Percentiles rank a stretch among this genome's conserved stretches.
These are phyloP conservation scores for Massarina eburnea DNA, from an alignment of 2,329 filamentous ascomycete genomes.

Conservation along the genomic window DNA sequence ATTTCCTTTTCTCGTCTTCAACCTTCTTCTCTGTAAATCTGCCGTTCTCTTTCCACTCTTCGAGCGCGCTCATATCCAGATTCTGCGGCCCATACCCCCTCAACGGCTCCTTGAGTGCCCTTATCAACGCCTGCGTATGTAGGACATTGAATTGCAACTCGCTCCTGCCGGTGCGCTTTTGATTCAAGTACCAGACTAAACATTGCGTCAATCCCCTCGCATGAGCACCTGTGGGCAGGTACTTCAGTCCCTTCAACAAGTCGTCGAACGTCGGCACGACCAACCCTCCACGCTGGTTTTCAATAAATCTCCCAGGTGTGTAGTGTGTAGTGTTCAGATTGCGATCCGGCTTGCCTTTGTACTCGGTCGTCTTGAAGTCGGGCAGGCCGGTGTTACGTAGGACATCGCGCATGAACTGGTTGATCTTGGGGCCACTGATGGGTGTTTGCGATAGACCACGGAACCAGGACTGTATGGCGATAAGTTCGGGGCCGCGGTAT, in stretches of 20 bases:
- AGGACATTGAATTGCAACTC: slow-evolving; percentile 27
- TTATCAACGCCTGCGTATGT: slow-evolving; percentile 25
- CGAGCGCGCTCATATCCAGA: slow-evolving; percentile 17
- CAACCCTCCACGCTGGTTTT: slow-evolving; percentile 4
- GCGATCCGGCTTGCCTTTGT: slow-evolving; percentile 14
- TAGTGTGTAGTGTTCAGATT: slow-evolving; percentile 18
- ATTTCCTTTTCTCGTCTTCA: neutral
- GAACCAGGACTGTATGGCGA: slow-evolving; percentile 26
- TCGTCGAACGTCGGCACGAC: slow-evolving; percentile 22
- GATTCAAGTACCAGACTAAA: slow-evolving; percentile 22
- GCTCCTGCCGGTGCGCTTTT: slow-evolving; percentile 18
- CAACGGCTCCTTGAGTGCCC: slow-evolving; percentile 18
- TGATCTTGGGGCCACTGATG: slow-evolving; percentile 10
- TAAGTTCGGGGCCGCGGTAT: slow-evolving; percentile 21
- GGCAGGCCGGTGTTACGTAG: slow-evolving; percentile 10
- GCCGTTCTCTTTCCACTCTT: slow-evolving; percentile 21
- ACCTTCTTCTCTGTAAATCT: slow-evolving; percentile 11
- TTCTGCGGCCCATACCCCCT: slow-evolving; percentile 18
- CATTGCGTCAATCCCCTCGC: slow-evolving; percentile 23
- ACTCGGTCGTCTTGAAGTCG: slow-evolving; percentile 11
- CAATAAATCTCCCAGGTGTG: slow-evolving; percentile 6
- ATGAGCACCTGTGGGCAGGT: slow-evolving; percentile 21
- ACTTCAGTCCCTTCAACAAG: slow-evolving; percentile 20
- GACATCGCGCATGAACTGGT: slow-evolving; percentile 15
- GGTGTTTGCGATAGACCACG: slow-evolving; percentile 11